Base-by-base conservation (phyloP, 768 basidiomycete genomes). In the Xerocomellus dryophilus region DNA sequence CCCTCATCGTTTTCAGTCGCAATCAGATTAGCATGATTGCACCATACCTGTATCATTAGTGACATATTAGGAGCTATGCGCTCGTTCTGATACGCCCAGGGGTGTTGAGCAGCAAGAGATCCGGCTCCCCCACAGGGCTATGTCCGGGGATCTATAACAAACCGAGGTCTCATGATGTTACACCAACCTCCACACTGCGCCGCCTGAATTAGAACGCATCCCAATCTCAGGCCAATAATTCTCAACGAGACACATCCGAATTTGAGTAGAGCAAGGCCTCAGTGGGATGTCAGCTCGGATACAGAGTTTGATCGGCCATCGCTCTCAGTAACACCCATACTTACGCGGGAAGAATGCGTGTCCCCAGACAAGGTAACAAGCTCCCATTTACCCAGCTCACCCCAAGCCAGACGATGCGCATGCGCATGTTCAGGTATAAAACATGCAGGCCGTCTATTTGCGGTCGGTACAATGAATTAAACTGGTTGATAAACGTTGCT, bases 31-130 rank as follows among this genome's bases (percentile, higher is more conserved):
- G 43, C 69, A 61, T 53, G 48, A 62, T 63, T 56, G 59, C 60
- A 61, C 59, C 57, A 62, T 67, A 67, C 58, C 57, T 67, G 65
- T 67, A 67, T 52, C 56, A 55, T 54, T 57, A 60, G 31, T 41
- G 48, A 43, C 54, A 47, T 46, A 55, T 46, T 57, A 43, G 35
- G 45, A 58, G 46, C 43, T 6, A 34, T 32, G 41, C 42, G 29
- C 44, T 57, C 56, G 23, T 53, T 47, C 39, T 56, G 48, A 52
- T 17, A 51, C 34, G 35, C 39, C 39, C 43, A 32, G 49, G 20
- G 44, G 15, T 27, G 38, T 27, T 18, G 20, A 14, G 6, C 17
- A 44, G 29, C 31, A 47, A 35, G 35, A 31, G 5, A 23, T 15
- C n/a, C n/a, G 35, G 31, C 15, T 42, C 27, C 46, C 23, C 47